These are phyloP conservation scores for Hypoxylon cercidicola DNA, from an alignment of 495 filamentous ascomycete genomes.

Conservation along the genomic window DNA sequence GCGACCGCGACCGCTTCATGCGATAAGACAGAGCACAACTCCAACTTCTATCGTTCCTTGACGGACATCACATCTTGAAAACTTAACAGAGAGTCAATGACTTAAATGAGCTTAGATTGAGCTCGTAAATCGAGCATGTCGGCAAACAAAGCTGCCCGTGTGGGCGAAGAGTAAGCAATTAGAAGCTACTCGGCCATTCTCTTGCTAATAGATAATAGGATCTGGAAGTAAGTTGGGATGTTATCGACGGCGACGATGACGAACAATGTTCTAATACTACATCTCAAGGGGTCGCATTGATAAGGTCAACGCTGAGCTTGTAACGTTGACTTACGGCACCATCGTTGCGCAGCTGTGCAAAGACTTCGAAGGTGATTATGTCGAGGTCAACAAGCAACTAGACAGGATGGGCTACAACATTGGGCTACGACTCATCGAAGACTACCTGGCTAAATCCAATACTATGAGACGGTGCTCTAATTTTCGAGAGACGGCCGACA, in stretches of 20 bases:
- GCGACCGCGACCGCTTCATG: neutral
- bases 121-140: conserved; percentile 67
- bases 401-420: conserved; percentile 99
- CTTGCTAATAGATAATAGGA: conserved; percentile 65
- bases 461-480: conserved; percentile 85
- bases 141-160: conserved; percentile 86
- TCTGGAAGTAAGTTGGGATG: conserved; percentile 87
- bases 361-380: conserved; percentile 92
- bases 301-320: conserved; percentile 88
- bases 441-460: conserved; percentile 94
- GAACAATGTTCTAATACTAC: conserved; percentile 23
- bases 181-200: conserved; percentile 1
- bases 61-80: neutral
- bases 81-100: conserved; percentile 35
- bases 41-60: neutral
- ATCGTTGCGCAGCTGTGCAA: conserved; percentile 97
- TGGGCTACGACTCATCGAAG: conserved; percentile 93
- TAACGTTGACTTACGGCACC: conserved; percentile 96
- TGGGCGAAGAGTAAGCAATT: conserved; percentile 93
- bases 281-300: conserved; percentile 69
- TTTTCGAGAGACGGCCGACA: conserved; percentile 95
- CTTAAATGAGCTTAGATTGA: conserved; percentile 21
- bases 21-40: conserved; percentile 7
- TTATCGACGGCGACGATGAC: neutral
- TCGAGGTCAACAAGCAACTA: conserved; percentile 94